Evolutionary conservation across 176 grass and related monocot species (phyloP).

Genomic region (Saccharum officinarum): DNA sequence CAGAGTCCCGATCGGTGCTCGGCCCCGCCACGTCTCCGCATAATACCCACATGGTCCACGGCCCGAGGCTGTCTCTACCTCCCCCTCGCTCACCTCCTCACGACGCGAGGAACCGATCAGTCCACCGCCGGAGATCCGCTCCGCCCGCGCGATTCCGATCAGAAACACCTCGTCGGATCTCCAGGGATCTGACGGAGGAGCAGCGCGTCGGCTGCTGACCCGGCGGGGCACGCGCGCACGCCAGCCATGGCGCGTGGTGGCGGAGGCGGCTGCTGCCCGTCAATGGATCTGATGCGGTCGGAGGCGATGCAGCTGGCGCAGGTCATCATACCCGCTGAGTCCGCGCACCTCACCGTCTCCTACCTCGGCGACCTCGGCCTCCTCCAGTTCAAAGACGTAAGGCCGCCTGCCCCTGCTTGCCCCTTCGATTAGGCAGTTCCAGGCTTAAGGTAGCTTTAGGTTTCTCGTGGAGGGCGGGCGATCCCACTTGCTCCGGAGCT

Average conservation of each 20-base stretch:
- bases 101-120: conserved; percentile 41
- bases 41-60: conserved; percentile 45
- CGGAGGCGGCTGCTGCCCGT: conserved; percentile 70
- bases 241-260: conserved; percentile 46
- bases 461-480: background rate
- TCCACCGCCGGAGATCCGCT: conserved; percentile 29
- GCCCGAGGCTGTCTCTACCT: conserved; percentile 22
- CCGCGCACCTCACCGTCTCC: conserved; percentile 74
- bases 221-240: conserved; percentile 8
- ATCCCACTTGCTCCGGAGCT: conserved; percentile 1
- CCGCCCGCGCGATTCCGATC: background rate
- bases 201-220: background rate
- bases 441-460: background rate
- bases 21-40: conserved; percentile 49
- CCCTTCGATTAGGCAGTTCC: background rate
- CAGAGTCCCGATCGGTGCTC: background rate
- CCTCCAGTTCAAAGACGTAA: conserved; percentile 98
- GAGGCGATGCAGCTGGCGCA: conserved; percentile 96
- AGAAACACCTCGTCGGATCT: conserved; percentile 6
- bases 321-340: conserved; percentile 95
- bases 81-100: background rate
- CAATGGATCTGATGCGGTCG: conserved; percentile 99
- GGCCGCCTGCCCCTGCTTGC: background rate
- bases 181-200: conserved; percentile 25
- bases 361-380: conserved; percentile 93